These are phyloP conservation scores for maize (Zea mays) DNA, from an alignment of 176 grass and related monocot genomes.

Conservation along the genomic window Zm-B73-REFERENCE-NAM-5.0 NC_050098.1:229607001-229607500, in stretches of 20 bases:
- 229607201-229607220: constrained; percentile 45
- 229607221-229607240: constrained; percentile 35
- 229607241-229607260: constrained; percentile 36
- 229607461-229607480: too few relatives aligned
- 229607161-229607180: neutral
- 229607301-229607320: neutral
- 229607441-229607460: too few relatives aligned
- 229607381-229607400: neutral
- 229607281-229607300: neutral
- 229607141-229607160: neutral
- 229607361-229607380: neutral
- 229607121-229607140: constrained; percentile 12
- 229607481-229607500: too few relatives aligned
- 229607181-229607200: constrained; percentile 37
- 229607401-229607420: too few relatives aligned
- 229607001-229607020: neutral
- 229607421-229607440: too few relatives aligned
- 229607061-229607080: constrained; percentile 28
- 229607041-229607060: constrained; percentile 32
- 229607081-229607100: neutral
- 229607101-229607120: neutral
- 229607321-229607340: neutral
- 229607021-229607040: constrained; percentile 27
- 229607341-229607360: neutral
- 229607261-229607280: constrained; percentile 11